A percentile compares a stretch with the other conserved stretches of the same genome.
These are phyloP conservation scores for Amoebophrya sp. DNA, from an alignment of 169 alveolate genomes.

Conservation along the genomic window DNA sequence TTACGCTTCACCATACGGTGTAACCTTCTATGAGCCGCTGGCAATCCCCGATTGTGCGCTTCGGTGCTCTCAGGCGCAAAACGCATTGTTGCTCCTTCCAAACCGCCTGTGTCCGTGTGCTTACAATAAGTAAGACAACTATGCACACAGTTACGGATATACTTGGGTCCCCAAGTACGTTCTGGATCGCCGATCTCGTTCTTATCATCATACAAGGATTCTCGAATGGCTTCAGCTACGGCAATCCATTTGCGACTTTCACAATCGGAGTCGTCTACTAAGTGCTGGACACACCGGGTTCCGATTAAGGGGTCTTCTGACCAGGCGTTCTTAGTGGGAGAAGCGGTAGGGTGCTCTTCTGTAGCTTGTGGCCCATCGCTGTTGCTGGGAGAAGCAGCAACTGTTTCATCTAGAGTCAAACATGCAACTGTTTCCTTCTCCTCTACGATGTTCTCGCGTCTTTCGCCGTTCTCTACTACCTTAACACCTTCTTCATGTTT, in stretches of 20 bases:
- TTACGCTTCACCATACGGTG: background rate
- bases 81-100: background rate
- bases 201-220: background rate
- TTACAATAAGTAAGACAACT: background rate
- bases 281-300: background rate
- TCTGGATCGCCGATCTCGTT: background rate
- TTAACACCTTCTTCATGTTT: no score
- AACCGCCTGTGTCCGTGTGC: background rate
- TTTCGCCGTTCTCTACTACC: background rate
- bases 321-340: background rate
- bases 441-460: background rate
- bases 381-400: background rate
- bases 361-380: background rate
- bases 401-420: background rate
- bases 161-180: background rate
- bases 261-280: no score
- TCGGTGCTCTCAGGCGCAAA: background rate
- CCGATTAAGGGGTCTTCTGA: background rate
- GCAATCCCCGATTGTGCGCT: slow-evolving; percentile 3
- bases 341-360: background rate
- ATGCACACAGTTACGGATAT: background rate
- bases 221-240: background rate
- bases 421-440: background rate
- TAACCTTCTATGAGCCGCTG: background rate
- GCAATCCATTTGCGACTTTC: background rate